Base-by-base conservation (phyloP, 2,329 filamentous ascomycete species). In the Colletotrichum limetticola region DNA sequence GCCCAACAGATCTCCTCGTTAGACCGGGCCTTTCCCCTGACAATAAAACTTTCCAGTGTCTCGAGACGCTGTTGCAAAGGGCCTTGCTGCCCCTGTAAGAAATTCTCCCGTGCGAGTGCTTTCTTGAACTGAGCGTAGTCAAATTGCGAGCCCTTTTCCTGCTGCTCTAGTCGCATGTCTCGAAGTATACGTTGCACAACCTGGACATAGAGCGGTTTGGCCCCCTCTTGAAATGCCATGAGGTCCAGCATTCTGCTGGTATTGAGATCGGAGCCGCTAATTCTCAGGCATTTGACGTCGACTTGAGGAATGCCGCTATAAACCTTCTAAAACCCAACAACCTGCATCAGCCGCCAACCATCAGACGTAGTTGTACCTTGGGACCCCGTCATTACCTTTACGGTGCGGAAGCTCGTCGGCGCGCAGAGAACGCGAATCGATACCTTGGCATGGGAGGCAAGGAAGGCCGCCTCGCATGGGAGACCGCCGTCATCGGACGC, bases 61-160 rank as follows among this genome's bases (percentile, higher is more conserved):
- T 90, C 86, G 1, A 94, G 82, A 0, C 92, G 87, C 78, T 91
- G 87, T 0, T 85, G 80, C 2, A 96, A 81, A 0, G 91, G 89
- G 0, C 77, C 83, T 0, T 80, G 78, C 77, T 95, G 92, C 1
- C 79, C 82, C 0, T 79, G 76, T 0, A 84, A 82, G 24, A 93
- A 82, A 0, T 80, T 76, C 28, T 85, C 81, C 0, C 66, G 30
- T 0, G 79, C 74, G 0, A 88, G 76, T 2, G 81, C 73, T 0
- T 30, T 5, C 59, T 83, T 85, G 79, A 92, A 91, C 0, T 78
- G 74, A 0, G 59, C 37, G 66, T 92, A 92, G 68, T 86, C 79
- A 78, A 93, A 91, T 0, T 68, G 16, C 0, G 58, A 75, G 0
- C 78, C 77, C 0, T 42, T 78, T 0, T 76, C 56, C 64, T 89